phyloP scores from a whole-genome alignment of 805 yeast species.

The Ogataea methanolica region DNA sequence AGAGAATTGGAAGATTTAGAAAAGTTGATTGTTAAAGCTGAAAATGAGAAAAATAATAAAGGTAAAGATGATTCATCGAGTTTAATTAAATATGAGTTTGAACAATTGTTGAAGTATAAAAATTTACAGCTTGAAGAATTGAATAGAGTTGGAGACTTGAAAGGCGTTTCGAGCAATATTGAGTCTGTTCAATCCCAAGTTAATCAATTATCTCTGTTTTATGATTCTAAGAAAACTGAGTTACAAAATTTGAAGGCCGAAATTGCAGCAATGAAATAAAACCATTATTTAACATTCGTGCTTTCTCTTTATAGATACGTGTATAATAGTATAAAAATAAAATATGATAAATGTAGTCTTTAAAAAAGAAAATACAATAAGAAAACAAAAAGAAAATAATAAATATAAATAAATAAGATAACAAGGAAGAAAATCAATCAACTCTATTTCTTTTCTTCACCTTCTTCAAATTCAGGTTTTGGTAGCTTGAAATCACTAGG shows the following conservation, averaged over 20 bases:
- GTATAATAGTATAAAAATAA: neutral
- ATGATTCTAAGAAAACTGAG: constrained; percentile 57
- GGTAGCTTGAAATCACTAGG: constrained; percentile 83
- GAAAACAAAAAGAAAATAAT: no score
- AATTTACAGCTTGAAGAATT: constrained; percentile 48
- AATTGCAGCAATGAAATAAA: constrained; percentile 19
- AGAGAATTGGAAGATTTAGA: constrained; percentile 77
- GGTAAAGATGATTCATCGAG: constrained; percentile 25
- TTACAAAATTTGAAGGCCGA: constrained; percentile 44
- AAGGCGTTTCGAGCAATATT: constrained; percentile 56
- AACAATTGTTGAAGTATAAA: constrained; percentile 77
- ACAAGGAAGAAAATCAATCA: constrained; percentile 8
- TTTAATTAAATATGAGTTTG: constrained; percentile 58
- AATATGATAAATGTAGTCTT: neutral
- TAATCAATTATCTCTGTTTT: constrained; percentile 61
- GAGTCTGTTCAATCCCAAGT: constrained; percentile 77
- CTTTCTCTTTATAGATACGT: neutral
- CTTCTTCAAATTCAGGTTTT: constrained; percentile 65
- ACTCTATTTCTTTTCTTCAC: constrained; percentile 31
- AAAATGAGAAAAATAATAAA: constrained; percentile 38
- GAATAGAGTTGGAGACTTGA: constrained; percentile 34
- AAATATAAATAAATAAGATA: constrained; percentile 6
- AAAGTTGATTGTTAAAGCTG: constrained; percentile 53
- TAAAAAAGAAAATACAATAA: no score
- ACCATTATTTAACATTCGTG: neutral